These are phyloP conservation scores for Candida glucosophila DNA, from an alignment of 1,139 yeast genomes.

Conservation along the genomic window DNA sequence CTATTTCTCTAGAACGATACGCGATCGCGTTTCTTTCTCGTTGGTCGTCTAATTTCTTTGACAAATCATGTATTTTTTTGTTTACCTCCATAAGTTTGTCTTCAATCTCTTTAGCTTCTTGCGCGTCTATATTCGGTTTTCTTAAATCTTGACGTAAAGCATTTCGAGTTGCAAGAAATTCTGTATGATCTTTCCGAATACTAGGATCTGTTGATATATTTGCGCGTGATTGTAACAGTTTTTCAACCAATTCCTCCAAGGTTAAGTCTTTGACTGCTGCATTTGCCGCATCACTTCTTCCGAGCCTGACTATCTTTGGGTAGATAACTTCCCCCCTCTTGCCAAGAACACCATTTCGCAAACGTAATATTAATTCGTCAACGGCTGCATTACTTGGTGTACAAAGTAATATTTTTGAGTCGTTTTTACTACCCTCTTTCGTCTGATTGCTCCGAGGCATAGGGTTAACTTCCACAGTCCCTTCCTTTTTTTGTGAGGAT, in stretches of 20 bases:
- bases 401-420: slow-evolving; percentile 76
- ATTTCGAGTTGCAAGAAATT: slow-evolving; percentile 45
- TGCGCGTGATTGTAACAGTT: slow-evolving; percentile 41
- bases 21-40: slow-evolving; percentile 66
- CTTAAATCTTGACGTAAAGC: slow-evolving; percentile 32
- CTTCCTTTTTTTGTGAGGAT: slow-evolving; percentile 14
- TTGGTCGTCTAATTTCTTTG: slow-evolving; percentile 67
- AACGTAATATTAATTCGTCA: slow-evolving; percentile 86
- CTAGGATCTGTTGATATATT: slow-evolving; percentile 30
- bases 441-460: slow-evolving; percentile 6
- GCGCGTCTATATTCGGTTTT: slow-evolving; percentile 23
- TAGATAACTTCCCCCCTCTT: slow-evolving; percentile 46
- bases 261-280: slow-evolving; percentile 76
- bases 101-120: slow-evolving; percentile 38
- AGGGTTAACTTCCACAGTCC: slow-evolving; percentile 24
- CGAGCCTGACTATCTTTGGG: slow-evolving; percentile 78
- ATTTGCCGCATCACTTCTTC: slow-evolving; percentile 84
- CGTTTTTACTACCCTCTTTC: no score
- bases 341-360: slow-evolving; percentile 62
- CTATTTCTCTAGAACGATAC: slow-evolving; percentile 69
- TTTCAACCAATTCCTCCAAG: slow-evolving; percentile 79
- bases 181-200: slow-evolving; percentile 44
- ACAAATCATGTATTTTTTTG: slow-evolving; percentile 56
- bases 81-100: slow-evolving; percentile 45
- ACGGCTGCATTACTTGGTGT: slow-evolving; percentile 99